Evolutionary conservation across 2,329 filamentous ascomycete genomes (phyloP).

Genomic region (Alternaria burnsii): DNA sequence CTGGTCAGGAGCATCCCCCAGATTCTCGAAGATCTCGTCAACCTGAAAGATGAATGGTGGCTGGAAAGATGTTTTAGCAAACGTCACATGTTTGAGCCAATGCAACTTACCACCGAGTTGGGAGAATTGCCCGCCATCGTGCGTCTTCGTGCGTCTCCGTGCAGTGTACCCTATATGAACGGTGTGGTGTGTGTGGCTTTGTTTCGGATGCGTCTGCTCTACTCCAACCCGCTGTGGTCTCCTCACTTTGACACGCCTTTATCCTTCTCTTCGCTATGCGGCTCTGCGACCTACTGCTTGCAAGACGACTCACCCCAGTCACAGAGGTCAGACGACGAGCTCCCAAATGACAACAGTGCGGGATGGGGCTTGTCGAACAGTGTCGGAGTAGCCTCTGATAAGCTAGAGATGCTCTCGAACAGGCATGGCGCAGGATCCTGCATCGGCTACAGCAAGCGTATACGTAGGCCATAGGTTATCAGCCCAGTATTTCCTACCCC

Average conservation of each 20-base stretch:
- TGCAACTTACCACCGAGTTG: conserved; percentile 12
- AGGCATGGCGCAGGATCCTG: conserved; percentile 36
- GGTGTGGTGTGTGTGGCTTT: conserved; percentile 14
- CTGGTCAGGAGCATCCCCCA: background rate
- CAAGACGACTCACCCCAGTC: conserved; percentile 18
- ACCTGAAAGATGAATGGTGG: conserved; percentile 37
- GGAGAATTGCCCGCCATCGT: conserved; percentile 26
- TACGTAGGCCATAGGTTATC: conserved; percentile 30
- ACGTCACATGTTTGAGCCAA: background rate
- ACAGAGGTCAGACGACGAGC: conserved; percentile 38
- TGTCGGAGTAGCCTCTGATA: conserved; percentile 42
- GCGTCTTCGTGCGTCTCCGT: conserved; percentile 6
- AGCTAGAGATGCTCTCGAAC: conserved; percentile 30
- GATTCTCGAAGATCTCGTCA: conserved; percentile 35
- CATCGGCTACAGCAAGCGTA: conserved; percentile 35
- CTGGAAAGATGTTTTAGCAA: conserved; percentile 10
- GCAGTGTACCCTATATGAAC: background rate
- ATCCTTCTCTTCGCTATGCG: conserved; percentile 36
- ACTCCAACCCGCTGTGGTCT: conserved; percentile 14
- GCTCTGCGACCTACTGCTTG: conserved; percentile 39
- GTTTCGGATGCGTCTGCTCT: conserved; percentile 17
- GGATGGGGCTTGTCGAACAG: conserved; percentile 1
- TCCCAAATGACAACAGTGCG: conserved; percentile 25
- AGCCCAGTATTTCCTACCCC: conserved; percentile 37
- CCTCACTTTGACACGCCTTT: conserved; percentile 34